These are phyloP conservation scores for Glomus cerebriforme DNA, from an alignment of 192 early-diverging fungal genomes.

Conservation along the genomic window DNA sequence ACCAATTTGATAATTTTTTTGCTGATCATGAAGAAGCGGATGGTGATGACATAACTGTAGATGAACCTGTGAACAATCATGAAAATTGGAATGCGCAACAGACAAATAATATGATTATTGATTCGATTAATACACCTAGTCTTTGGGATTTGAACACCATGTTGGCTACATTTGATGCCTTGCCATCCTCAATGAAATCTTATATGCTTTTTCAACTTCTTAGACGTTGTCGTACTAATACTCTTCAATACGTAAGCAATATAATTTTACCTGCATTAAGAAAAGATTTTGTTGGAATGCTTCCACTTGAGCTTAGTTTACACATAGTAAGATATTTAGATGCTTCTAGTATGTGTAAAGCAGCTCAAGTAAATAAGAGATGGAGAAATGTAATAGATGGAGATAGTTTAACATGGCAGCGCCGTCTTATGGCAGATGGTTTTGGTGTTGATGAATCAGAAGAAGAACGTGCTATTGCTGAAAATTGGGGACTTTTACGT, in stretches of 20 bases:
- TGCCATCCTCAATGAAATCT: slow-evolving; percentile 76
- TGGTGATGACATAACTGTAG: slow-evolving; percentile 31
- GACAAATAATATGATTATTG: slow-evolving; percentile 22
- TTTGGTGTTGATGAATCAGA: slow-evolving; percentile 46
- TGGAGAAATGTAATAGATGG: slow-evolving; percentile 84
- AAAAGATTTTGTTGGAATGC: slow-evolving; percentile 81
- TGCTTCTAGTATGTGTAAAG: slow-evolving; percentile 72
- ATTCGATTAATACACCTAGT: slow-evolving; percentile 39
- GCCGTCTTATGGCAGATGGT: slow-evolving; percentile 47
- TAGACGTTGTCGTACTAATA: slow-evolving; percentile 73
- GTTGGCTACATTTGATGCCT: slow-evolving; percentile 76
- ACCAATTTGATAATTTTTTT: slow-evolving; percentile 32
- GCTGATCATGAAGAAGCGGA: slow-evolving; percentile 30
- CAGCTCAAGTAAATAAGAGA: slow-evolving; percentile 75
- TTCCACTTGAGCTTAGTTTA: slow-evolving; percentile 71
- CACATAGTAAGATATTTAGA: slow-evolving; percentile 87
- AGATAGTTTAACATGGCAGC: slow-evolving; percentile 56
- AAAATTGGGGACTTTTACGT: slow-evolving; percentile 39
- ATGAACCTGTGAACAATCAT: slow-evolving; percentile 22
- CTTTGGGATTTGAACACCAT: slow-evolving; percentile 52
- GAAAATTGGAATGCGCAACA: slow-evolving; percentile 39
- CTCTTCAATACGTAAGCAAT: slow-evolving; percentile 89
- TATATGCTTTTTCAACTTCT: slow-evolving; percentile 90
- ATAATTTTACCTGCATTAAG: slow-evolving; percentile 89
- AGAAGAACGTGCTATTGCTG: slow-evolving; percentile 39